Base-by-base conservation (phyloP, 192 early-diverging fungal species). In the Hyaloraphidium curvatum region DNA sequence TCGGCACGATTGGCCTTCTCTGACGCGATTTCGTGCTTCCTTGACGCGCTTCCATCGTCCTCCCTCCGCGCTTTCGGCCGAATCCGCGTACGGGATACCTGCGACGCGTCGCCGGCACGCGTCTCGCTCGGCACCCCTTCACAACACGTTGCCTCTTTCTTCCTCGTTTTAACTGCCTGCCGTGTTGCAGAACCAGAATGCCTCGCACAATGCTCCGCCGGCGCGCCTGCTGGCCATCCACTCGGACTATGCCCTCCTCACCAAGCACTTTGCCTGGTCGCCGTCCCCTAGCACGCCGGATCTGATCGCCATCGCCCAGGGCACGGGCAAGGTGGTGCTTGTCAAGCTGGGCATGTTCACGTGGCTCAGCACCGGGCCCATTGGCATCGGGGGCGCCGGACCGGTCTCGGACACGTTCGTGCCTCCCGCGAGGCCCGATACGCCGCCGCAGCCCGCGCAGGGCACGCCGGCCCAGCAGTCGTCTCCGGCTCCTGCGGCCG, bases 221-320 rank as follows among this genome's bases (percentile, higher is more conserved):
- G 27, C 28, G 27, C 28, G 26, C 23, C 27, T 55, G 19, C 19
- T 55, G 26, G 54, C 54, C 7, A 55, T 35, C 1, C 27, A 55
- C 50, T 55, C 54, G 50, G 54, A 55, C 29, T 26, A 39, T 35
- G 28, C 27, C 19, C 23, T 55, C 19, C 27, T 35, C 29, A 55
- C 40, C 14, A 52, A 55, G 39, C 35, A 31, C 51, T 55, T 55
- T 55, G 51, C 54, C 14, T 55, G 54, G 54, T 55, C 54, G 11
- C 54, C 54, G 22, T 40, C 39, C 22, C 22, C 54, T 29, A 31
- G 28, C 26, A 26, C 28, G 21, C 54, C 39, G 22, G 51, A 55
- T 51, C 9, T 55, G 0, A 30, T 55, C 14, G 54, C 54, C 0
- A 31, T 55, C 3, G 54, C 28, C 25, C 54, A 55, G 28, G 28